These are phyloP conservation scores for Phytophthora pini DNA, from an alignment of 352 stramenopile genomes.

Conservation along the genomic window DNA sequence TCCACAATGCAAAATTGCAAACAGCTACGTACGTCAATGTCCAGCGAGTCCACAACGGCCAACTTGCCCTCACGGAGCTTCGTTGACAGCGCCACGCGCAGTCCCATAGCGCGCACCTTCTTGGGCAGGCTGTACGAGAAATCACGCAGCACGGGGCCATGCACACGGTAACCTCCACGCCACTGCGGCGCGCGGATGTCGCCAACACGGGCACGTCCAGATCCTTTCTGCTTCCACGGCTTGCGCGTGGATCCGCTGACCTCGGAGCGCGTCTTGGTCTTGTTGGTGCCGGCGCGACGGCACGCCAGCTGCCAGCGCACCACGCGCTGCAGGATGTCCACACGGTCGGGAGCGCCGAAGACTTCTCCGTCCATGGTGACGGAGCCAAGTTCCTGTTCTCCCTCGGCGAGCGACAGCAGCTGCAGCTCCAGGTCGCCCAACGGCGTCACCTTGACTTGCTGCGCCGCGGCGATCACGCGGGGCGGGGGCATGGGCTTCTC, in stretches of 20 bases:
- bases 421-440: slow-evolving; percentile 74
- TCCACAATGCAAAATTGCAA: neutral
- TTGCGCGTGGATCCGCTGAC: slow-evolving; percentile 89
- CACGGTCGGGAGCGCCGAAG: slow-evolving; percentile 77
- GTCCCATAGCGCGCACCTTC: slow-evolving; percentile 89
- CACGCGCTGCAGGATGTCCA: slow-evolving; percentile 90
- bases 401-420: slow-evolving; percentile 63
- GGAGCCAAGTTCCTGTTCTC: slow-evolving; percentile 43
- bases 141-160: slow-evolving; percentile 86
- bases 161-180: slow-evolving; percentile 85
- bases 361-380: slow-evolving; percentile 75
- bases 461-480: slow-evolving; percentile 66
- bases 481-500: slow-evolving; percentile 75
- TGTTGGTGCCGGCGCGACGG: slow-evolving; percentile 86
- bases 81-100: slow-evolving; percentile 85
- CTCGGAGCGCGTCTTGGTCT: slow-evolving; percentile 90
- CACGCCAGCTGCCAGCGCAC: slow-evolving; percentile 89
- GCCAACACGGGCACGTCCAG: slow-evolving; percentile 84
- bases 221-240: slow-evolving; percentile 91
- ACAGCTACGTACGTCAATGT: slow-evolving; percentile 64
- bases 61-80: slow-evolving; percentile 91
- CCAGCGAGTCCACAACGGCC: slow-evolving; percentile 78
- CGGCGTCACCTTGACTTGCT: slow-evolving; percentile 58
- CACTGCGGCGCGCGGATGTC: slow-evolving; percentile 88
- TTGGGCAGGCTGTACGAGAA: slow-evolving; percentile 90